A percentile compares a stretch with the other conserved stretches of the same genome.
These are phyloP conservation scores for Penicillium paxilli DNA, from an alignment of 495 filamentous ascomycete genomes.

Conservation along the genomic window DNA sequence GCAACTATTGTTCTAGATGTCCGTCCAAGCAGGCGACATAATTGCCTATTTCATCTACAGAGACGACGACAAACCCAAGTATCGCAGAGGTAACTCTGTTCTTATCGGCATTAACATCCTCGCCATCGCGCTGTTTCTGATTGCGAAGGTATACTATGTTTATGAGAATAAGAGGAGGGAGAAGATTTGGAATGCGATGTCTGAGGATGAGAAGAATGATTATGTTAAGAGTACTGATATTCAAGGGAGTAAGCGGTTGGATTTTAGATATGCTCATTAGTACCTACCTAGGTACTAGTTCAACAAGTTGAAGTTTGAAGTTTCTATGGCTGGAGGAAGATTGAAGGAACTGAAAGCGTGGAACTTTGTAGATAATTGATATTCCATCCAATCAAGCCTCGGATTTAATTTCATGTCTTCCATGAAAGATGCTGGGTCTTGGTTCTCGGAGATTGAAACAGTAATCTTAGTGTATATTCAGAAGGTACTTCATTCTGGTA, in stretches of 20 bases:
- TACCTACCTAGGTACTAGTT: too few species aligned
- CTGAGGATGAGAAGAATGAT: neutral
- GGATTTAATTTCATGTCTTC: too few species aligned
- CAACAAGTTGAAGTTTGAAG: too few species aligned
- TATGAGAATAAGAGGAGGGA: constrained; percentile 29
- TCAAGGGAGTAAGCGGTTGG: constrained; percentile 30
- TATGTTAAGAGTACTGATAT: constrained; percentile 25
- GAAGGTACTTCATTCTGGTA: too few species aligned
- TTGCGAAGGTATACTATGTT: constrained; percentile 34
- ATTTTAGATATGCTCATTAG: constrained; percentile 29
- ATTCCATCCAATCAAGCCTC: too few species aligned
- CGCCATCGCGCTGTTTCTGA: constrained; percentile 33
- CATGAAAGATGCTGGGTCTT: too few species aligned
- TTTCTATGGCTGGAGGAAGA: too few species aligned
- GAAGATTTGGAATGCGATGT: constrained; percentile 30
- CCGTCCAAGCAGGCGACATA: constrained; percentile 48
- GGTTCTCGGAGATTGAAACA: too few species aligned
- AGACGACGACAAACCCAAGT: constrained; percentile 54
- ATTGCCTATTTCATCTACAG: constrained; percentile 55
- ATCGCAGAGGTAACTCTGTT: constrained; percentile 48
- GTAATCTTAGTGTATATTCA: too few species aligned
- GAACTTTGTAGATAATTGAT: too few species aligned
- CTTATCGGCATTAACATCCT: constrained; percentile 46
- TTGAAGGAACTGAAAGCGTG: too few species aligned
- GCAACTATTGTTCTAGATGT: too few species aligned